These are phyloP conservation scores for Fraxinus sp. DNA, from an alignment of 305 asterid genomes.

Conservation along the genomic window DNA sequence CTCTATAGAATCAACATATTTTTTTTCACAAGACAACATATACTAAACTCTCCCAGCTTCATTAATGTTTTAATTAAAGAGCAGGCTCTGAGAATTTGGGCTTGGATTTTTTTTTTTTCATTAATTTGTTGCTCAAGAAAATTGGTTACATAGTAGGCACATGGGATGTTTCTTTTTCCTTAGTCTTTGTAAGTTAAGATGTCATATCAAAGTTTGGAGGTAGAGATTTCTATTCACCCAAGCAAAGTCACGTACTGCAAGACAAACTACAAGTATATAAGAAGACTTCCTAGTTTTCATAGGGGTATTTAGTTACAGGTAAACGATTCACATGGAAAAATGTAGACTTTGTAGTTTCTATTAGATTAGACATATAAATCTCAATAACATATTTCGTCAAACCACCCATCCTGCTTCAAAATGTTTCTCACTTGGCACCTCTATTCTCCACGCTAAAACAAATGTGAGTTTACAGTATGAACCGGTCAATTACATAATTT, in stretches of 20 bases:
- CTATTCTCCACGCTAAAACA: not conserved
- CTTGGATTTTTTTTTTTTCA: not conserved
- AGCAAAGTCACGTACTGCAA: not conserved
- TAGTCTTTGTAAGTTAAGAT: not conserved
- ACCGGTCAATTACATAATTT: no score
- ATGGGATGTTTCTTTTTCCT: constrained; percentile 29
- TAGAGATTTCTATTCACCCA: not conserved
- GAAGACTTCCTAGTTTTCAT: not conserved
- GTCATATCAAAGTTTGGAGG: not conserved
- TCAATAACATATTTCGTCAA: not conserved
- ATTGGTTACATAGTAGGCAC: constrained; percentile 10
- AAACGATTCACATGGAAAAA: no score
- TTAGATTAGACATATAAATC: not conserved
- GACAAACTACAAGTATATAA: not conserved
- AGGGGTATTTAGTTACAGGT: no score
- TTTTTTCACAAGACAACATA: not conserved
- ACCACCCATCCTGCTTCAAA: not conserved
- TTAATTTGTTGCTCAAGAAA: not conserved
- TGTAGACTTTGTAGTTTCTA: not conserved
- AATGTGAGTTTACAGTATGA: not conserved
- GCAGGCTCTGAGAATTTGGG: not conserved
- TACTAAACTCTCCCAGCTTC: not conserved
- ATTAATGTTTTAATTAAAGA: not conserved
- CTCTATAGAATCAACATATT: not conserved
- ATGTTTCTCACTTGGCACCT: not conserved